These are phyloP conservation scores for Entomophthora muscae DNA, from an alignment of 371 early-diverging fungal genomes.

Conservation along the genomic window DNA sequence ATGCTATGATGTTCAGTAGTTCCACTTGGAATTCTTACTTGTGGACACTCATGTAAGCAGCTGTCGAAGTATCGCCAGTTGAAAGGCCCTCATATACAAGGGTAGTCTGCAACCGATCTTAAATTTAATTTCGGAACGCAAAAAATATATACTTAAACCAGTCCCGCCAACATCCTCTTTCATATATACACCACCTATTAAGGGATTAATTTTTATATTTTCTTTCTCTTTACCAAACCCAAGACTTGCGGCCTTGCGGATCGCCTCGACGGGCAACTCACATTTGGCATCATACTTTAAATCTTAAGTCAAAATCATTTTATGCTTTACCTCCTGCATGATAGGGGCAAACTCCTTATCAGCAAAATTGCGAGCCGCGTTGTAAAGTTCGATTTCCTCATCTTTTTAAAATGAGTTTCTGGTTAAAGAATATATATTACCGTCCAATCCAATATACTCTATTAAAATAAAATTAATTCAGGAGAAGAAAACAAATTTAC, in stretches of 20 bases:
- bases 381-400: conserved; percentile 23
- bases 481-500: background rate
- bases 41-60: conserved; percentile 40
- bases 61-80: conserved; percentile 31
- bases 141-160: conserved; percentile 14
- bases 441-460: too few relatives aligned
- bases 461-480: background rate
- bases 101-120: conserved; percentile 22
- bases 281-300: conserved; percentile 25
- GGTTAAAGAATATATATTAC: background rate
- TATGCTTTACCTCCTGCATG: conserved; percentile 21
- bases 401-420: conserved; percentile 12
- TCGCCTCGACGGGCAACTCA: conserved; percentile 23
- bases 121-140: background rate
- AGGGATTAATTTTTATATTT: background rate
- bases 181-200: conserved; percentile 16
- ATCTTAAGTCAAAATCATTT: background rate
- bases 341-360: conserved; percentile 29
- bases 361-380: conserved; percentile 24
- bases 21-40: conserved; percentile 16
- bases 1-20: conserved; percentile 15
- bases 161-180: conserved; percentile 23
- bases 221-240: conserved; percentile 25
- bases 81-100: conserved; percentile 35
- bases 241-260: conserved; percentile 27